These are phyloP conservation scores for Dactylonectria estremocensis DNA, from an alignment of 2,329 filamentous ascomycete species.

Conservation along the genomic window DNA sequence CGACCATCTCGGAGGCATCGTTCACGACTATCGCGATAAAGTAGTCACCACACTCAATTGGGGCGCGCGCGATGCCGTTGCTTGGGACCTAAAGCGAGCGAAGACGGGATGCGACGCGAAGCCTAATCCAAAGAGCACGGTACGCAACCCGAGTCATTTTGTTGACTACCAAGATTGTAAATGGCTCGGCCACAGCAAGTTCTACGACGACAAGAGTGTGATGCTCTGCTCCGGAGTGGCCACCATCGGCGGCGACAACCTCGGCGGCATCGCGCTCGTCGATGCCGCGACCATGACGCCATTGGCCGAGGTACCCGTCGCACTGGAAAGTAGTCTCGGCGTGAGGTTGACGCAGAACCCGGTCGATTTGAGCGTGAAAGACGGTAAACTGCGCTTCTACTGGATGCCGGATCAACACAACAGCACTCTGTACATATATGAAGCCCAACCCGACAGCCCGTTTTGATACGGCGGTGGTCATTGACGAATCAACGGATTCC, in stretches of 20 bases:
- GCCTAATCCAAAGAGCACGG: slow-evolving; percentile 34
- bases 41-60: slow-evolving; percentile 61
- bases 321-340: slow-evolving; percentile 57
- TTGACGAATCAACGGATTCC: neutral
- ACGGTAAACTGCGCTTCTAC: slow-evolving; percentile 62
- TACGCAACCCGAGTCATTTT: slow-evolving; percentile 60
- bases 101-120: slow-evolving; percentile 38
- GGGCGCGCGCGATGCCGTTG: slow-evolving; percentile 60
- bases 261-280: slow-evolving; percentile 65
- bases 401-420: slow-evolving; percentile 64
- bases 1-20: slow-evolving; percentile 64
- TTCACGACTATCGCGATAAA: slow-evolving; percentile 56
- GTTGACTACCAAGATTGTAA: slow-evolving; percentile 69
- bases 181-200: slow-evolving; percentile 59
- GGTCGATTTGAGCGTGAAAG: slow-evolving; percentile 61
- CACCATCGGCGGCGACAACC: slow-evolving; percentile 50
- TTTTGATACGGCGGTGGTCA: slow-evolving; percentile 40
- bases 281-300: slow-evolving; percentile 62
- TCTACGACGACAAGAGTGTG: slow-evolving; percentile 56
- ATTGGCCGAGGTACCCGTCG: slow-evolving; percentile 62
- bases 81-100: slow-evolving; percentile 50
- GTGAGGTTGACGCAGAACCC: slow-evolving; percentile 64
- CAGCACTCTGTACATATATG: slow-evolving; percentile 63
- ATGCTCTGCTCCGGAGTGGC: slow-evolving; percentile 66
- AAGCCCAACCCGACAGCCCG: slow-evolving; percentile 52